Conservation (phyloP, 2,329 filamentous ascomycete genomes). For the Chalaropsis ovoidea region DNA sequence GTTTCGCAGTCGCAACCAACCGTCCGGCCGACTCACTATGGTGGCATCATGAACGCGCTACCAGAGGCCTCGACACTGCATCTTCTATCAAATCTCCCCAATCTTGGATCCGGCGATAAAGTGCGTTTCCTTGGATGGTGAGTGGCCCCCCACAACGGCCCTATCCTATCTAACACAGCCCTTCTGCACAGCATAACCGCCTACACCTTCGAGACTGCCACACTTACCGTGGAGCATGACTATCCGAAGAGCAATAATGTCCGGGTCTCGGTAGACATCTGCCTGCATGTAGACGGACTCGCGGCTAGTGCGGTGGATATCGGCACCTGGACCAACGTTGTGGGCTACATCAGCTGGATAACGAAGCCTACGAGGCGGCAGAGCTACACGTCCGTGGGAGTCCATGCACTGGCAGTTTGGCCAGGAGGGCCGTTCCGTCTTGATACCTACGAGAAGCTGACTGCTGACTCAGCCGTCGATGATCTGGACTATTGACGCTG, state of each 20-base stretch:
- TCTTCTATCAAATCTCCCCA: slow-evolving; percentile 52
- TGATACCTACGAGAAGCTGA: slow-evolving; percentile 54
- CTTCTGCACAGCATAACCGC: slow-evolving; percentile 33
- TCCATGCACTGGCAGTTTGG: slow-evolving; percentile 74
- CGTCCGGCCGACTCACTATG: background rate
- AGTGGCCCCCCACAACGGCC: slow-evolving; percentile 30
- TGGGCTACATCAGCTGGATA: slow-evolving; percentile 58
- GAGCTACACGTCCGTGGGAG: slow-evolving; percentile 31
- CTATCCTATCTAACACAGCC: slow-evolving; percentile 28
- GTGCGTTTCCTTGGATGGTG: slow-evolving; percentile 90
- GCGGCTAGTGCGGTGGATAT: slow-evolving; percentile 53
- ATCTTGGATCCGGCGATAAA: slow-evolving; percentile 53
- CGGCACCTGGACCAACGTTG: slow-evolving; percentile 82
- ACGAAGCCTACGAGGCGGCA: background rate
- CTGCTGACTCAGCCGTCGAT: background rate
- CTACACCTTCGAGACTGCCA: slow-evolving; percentile 46
- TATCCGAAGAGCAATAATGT: slow-evolving; percentile 43
- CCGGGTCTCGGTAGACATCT: slow-evolving; percentile 56
- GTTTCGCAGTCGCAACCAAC: background rate
- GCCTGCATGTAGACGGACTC: slow-evolving; percentile 57
- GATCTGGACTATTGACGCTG: background rate
- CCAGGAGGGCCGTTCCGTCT: slow-evolving; percentile 62
- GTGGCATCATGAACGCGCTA: slow-evolving; percentile 39
- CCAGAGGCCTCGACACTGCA: slow-evolving; percentile 56
- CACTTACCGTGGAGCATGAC: slow-evolving; percentile 58